Percentiles rank a stretch among this genome's conserved stretches.
Evolutionary conservation across 768 basidiomycete species (phyloP).

Genomic region (Mycena crocata): DNA sequence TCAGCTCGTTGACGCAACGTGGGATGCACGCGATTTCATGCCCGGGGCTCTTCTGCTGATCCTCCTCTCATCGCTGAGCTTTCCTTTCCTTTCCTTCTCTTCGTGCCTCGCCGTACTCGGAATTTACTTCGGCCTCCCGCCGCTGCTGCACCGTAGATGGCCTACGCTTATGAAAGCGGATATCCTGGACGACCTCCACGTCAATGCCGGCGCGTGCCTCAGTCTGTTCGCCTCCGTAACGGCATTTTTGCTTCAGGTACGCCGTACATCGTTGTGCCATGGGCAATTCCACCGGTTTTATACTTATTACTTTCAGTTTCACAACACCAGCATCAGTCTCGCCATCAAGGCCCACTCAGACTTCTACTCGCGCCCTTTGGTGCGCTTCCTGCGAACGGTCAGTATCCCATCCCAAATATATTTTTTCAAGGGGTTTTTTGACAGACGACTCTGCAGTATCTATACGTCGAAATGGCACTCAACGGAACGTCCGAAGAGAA

Average conservation of each 20-base stretch:
- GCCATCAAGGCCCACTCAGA: constrained; percentile 26
- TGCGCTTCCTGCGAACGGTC: constrained; percentile 25
- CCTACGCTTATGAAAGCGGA: constrained; percentile 19
- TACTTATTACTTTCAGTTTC: neutral
- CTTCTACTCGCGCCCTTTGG: constrained; percentile 21
- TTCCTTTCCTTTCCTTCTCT: constrained; percentile 2
- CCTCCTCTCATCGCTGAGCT: constrained; percentile 1
- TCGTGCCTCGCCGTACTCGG: neutral
- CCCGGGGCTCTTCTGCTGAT: neutral
- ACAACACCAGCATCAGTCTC: constrained; percentile 26
- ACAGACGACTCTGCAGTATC: neutral
- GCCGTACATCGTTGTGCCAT: neutral
- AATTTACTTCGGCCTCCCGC: constrained; percentile 13
- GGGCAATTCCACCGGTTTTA: neutral
- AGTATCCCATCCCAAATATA: neutral
- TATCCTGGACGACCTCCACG: constrained; percentile 22
- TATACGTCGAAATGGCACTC: constrained; percentile 27
- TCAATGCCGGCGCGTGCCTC: constrained; percentile 21
- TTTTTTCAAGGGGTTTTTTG: neutral
- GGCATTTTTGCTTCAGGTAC: constrained; percentile 21
- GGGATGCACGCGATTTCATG: constrained; percentile 21
- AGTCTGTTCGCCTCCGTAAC: constrained; percentile 22
- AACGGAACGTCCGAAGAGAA: constrained; percentile 33
- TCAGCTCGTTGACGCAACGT: neutral
- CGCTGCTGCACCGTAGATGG: constrained; percentile 21